Evolutionary conservation across 306 rosid species (phyloP).

Genomic region (Leucaena leucocephala): DNA sequence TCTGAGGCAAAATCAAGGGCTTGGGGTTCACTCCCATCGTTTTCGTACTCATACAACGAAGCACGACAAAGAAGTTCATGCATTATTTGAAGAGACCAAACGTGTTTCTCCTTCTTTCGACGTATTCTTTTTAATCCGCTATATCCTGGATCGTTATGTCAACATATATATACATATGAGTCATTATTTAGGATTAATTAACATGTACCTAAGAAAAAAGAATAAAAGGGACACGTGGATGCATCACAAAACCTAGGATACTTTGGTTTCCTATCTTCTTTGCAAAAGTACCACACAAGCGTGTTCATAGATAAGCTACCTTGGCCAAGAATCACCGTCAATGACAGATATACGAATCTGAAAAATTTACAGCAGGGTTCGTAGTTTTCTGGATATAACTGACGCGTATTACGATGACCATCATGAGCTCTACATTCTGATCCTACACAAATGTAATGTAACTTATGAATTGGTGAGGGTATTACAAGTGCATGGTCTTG

Average conservation of each 20-base stretch:
- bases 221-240: background rate
- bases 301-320: conserved; percentile 15
- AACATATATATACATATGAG: background rate
- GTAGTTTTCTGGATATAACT: conserved; percentile 32
- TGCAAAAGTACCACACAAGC: background rate
- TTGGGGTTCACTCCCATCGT: conserved; percentile 1
- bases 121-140: background rate
- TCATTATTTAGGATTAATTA: background rate
- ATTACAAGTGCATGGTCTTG: background rate
- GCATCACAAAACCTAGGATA: background rate
- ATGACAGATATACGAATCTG: background rate
- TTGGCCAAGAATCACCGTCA: conserved; percentile 32
- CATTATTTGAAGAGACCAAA: conserved; percentile 37
- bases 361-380: background rate
- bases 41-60: conserved; percentile 31
- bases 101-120: conserved; percentile 30
- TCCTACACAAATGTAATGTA: background rate
- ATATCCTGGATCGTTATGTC: conserved; percentile 9
- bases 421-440: background rate
- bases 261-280: background rate
- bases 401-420: background rate
- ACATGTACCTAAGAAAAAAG: background rate
- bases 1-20: background rate
- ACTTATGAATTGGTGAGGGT: background rate
- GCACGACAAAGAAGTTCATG: conserved; percentile 8